A percentile compares a stretch with the other conserved stretches of the same genome.
phyloP scores from a whole-genome alignment of 345 rosid species.

The Murraya koenigii region DNA sequence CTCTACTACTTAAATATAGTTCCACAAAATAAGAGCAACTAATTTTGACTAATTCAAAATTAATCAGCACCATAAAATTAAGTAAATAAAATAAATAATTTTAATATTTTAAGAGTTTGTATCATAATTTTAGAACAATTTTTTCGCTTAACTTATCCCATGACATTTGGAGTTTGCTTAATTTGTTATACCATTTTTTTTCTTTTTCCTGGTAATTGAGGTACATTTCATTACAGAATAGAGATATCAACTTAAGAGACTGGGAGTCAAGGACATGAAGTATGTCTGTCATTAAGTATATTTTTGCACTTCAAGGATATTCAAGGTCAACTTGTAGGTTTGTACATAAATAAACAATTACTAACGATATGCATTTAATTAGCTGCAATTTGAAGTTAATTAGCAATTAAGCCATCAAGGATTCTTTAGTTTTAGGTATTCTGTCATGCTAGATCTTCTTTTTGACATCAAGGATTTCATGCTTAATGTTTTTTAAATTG shows the following conservation, averaged over 20 bases:
- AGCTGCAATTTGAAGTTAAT: neutral
- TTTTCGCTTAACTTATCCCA: neutral
- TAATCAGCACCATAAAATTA: no score
- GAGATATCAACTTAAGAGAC: neutral
- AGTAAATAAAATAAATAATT: no score
- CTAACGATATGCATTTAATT: neutral
- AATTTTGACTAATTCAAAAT: no score
- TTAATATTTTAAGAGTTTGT: no score
- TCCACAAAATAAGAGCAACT: no score
- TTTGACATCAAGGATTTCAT: neutral
- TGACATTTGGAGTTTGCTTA: neutral
- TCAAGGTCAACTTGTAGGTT: neutral
- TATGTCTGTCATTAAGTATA: neutral
- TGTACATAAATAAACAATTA: no score
- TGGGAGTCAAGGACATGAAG: neutral
- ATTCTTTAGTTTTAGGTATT: neutral
- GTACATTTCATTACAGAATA: neutral
- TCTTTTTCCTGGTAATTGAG: neutral
- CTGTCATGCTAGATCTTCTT: neutral
- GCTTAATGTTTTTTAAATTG: neutral
- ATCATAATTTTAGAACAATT: neutral
- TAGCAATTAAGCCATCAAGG: neutral
- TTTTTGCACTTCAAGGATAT: neutral
- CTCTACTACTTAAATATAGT: no score
- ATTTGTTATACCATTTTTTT: neutral